phyloP scores from a whole-genome alignment of 1,139 yeast genomes.

The Yamadazyma jaroonii region DNA sequence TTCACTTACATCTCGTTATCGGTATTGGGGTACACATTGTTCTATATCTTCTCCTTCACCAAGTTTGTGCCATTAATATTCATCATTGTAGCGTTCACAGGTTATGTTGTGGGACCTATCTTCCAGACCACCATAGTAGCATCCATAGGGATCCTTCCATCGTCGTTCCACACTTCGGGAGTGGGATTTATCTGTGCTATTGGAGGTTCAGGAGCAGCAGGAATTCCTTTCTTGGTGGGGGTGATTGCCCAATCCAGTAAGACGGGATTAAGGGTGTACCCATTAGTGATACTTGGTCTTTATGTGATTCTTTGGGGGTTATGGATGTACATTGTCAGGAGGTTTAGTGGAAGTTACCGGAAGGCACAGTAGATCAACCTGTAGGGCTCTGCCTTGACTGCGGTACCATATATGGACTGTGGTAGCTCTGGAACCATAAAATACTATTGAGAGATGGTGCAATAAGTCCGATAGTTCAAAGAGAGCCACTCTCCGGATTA shows the following conservation, averaged over 20 bases:
- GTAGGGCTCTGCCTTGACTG: no score
- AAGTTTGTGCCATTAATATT: constrained; percentile 28
- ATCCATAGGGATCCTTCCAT: constrained; percentile 61
- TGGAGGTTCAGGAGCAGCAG: constrained; percentile 75
- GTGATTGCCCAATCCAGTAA: constrained; percentile 37
- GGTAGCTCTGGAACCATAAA: no score
- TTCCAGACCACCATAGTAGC: constrained; percentile 75
- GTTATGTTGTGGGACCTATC: constrained; percentile 74
- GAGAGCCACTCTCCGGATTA: no score
- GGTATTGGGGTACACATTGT: constrained; percentile 27
- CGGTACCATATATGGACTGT: no score
- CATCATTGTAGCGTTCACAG: constrained; percentile 50
- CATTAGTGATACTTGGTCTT: constrained; percentile 27
- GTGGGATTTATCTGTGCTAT: constrained; percentile 75
- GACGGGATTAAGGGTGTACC: constrained; percentile 32
- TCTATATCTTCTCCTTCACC: constrained; percentile 17
- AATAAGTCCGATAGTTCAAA: no score
- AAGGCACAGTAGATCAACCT: constrained; percentile 1
- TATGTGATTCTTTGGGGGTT: constrained; percentile 23
- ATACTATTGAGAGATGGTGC: no score
- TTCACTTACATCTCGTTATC: constrained; percentile 26
- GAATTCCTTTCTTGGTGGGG: constrained; percentile 64
- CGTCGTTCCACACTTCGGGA: constrained; percentile 60
- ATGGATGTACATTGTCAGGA: constrained; percentile 27
- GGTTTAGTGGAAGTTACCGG: constrained; percentile 17